A percentile compares a stretch with the other conserved stretches of the same genome.
These are phyloP conservation scores for Lycium ferocissimum DNA, from an alignment of 257 asterid genomes.

Conservation along the genomic window DNA sequence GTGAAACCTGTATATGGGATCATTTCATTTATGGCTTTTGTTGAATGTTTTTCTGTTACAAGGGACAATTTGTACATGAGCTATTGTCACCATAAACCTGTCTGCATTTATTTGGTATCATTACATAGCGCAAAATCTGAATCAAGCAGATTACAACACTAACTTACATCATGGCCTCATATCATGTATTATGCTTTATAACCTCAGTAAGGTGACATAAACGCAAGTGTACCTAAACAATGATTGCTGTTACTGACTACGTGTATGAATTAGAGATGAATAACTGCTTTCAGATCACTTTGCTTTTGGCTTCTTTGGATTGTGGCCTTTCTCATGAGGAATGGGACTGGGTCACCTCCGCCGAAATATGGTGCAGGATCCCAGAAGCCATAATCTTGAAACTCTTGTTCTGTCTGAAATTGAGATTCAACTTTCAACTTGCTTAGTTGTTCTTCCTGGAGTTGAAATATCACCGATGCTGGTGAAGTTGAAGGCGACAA, in stretches of 20 bases:
- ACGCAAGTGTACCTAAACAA: neutral
- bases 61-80: neutral
- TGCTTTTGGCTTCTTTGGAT: neutral
- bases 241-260: neutral
- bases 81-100: neutral
- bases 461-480: neutral
- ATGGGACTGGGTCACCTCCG: slow-evolving; percentile 41
- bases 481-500: slow-evolving; percentile 19
- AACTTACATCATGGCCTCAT: neutral
- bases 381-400: slow-evolving; percentile 44
- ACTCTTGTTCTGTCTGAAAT: neutral
- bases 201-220: neutral
- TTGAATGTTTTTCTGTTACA: neutral
- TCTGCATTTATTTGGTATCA: slow-evolving; percentile 4
- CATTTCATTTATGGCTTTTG: neutral
- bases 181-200: neutral
- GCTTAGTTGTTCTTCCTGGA: neutral
- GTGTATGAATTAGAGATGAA: neutral
- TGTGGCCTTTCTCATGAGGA: slow-evolving; percentile 39
- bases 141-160: neutral
- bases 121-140: neutral
- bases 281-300: neutral
- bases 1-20: neutral
- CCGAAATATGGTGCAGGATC: slow-evolving; percentile 43
- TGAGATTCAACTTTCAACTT: neutral